Evolutionary conservation across 2,329 filamentous ascomycete species (phyloP), one percentile per base, ranked within the genome.

Genomic region (Nigrospora osmanthi): DNA sequence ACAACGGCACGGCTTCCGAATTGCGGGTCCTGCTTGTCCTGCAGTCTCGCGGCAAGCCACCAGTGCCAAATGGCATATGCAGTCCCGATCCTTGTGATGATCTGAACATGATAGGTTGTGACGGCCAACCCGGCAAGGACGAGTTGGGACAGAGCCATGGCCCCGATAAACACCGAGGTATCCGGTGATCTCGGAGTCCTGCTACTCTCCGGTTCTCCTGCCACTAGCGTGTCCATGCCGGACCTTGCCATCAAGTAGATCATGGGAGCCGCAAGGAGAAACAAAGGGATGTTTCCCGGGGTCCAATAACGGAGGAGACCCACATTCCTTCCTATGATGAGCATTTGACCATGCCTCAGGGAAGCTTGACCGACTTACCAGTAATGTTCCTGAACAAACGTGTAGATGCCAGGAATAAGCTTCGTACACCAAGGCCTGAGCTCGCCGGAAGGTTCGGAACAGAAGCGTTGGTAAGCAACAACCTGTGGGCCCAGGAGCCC

Each of bases 251-350:
- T 66, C 10, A 95, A 61, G 33, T 69, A 68, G 42, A 95, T 69
- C 72, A 91, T 85, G 1, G 93, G 93, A 0, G 78, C 65, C 1
- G 90, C 90, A 11, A 98, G 75, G 17, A 90, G 56, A 65, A 98
- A 98, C 2, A 98, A 75, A 0, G 93, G 93, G 11, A 93, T 59
- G 58, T 98, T 96, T 6, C 84, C 80, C 1, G 84, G 51, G 0
- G 83, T 95, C 93, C 93, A 98, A 69, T 98, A 98, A 47, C 78
- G 78, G 42, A 97, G 75, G 53, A 95, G 85, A 0, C 93, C 93
- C 43, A 86, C 81, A 56, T 91, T 83, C 93, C 90, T 95, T 49
- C 31, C 23, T 6, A 17, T 34, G 14, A 11, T 40, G 36, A 59
- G 54, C 60, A 53, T 49, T 47, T 48, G 19, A 46, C 50, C 31